Evolutionary conservation across 345 rosid species (phyloP).

Genomic region (Moricandia moricandioides): DNA sequence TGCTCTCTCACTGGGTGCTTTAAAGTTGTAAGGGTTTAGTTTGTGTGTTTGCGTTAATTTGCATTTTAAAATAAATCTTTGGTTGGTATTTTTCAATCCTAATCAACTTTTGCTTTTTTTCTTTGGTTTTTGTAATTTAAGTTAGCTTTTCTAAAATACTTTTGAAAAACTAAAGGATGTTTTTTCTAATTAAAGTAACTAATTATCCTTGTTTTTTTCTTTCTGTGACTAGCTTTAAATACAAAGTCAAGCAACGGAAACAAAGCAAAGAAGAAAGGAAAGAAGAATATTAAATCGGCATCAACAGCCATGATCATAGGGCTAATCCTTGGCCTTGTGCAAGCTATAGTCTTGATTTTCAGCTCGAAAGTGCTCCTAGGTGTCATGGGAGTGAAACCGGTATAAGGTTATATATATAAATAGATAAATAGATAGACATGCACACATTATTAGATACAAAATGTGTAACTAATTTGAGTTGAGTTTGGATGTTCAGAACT

Average conservation of each 20-base stretch:
- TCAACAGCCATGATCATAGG: neutral
- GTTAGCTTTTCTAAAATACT: neutral
- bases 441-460: neutral
- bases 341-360: neutral
- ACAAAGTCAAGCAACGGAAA: neutral
- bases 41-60: neutral
- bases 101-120: neutral
- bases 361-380: neutral
- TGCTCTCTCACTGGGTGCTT: neutral
- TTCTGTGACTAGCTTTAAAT: neutral
- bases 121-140: neutral
- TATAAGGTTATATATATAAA: neutral
- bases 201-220: neutral
- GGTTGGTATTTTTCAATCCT: neutral
- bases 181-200: neutral
- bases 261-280: neutral
- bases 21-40: neutral
- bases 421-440: neutral
- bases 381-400: neutral
- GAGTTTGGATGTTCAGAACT: neutral
- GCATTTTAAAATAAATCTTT: neutral
- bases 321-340: neutral
- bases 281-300: neutral
- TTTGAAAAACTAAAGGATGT: neutral
- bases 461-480: neutral